Base-by-base conservation (phyloP, 371 early-diverging fungal species). In the Circinella minor region DNA sequence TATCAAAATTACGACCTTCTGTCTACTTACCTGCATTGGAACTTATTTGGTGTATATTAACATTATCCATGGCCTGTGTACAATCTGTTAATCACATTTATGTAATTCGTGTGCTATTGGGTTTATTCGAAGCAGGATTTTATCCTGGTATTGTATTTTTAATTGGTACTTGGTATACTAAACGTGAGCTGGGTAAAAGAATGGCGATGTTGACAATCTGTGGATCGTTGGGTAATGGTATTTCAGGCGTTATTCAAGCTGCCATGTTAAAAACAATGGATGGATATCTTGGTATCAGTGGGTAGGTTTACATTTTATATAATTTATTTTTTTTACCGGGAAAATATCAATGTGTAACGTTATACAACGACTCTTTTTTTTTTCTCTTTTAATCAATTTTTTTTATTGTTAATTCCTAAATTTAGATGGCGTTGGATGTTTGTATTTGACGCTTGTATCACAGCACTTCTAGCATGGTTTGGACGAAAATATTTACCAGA, bases 111-210 rank as follows among this genome's bases (percentile, higher is more conserved):
- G 72, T 88, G 49, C 70, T 87, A n/a, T 74, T 91, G 13, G 91
- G 91, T 11, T 74, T 85, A 5, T 81, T 83, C 47, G 90, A 91
- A 75, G 85, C 91, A 20, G 91, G 91, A 18, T 89, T 89, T 39
- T 80, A 81, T 63, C 89, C 91, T 60, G 83, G 82, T 74, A 82
- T 81, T 63, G 72, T 85, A 3, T 85, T 82, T 60, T 65, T 85
- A 34, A 61, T 82, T 39, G 83, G 85, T 1, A 79, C 80, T 13
- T 85, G 85, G 85, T 85, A 85, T 64, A 78, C 85, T n/a, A 82
- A 80, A 59, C 71, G 67, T 20, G 85, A 85, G 61, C 75, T 85
- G 3, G 85, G 85, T 15, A 71, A 69, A 63, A 36, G 79, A 36
- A 71, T 75, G 62, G 79, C 85, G 5, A 61, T 82, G 2, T 59